Conservation (phyloP, 1,139 yeast genomes). For the Kodamaea fungicola region DNA sequence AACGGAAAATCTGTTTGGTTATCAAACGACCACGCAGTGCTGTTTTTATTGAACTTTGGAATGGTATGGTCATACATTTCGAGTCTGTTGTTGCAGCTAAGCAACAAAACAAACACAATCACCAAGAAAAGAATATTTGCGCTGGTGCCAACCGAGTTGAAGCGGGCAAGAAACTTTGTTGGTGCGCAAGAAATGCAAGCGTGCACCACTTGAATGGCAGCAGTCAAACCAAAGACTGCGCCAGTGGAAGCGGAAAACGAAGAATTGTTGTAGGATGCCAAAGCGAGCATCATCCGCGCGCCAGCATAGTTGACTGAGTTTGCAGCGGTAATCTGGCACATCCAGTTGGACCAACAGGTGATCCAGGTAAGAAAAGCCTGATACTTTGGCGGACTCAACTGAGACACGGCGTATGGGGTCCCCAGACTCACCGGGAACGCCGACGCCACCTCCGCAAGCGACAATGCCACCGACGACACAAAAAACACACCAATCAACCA, state of each 20-base stretch:
- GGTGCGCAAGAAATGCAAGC: slow-evolving; percentile 48
- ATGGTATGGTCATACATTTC: slow-evolving; percentile 12
- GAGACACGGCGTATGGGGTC: slow-evolving; percentile 48
- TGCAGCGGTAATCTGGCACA: slow-evolving; percentile 54
- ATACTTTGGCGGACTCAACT: slow-evolving; percentile 51
- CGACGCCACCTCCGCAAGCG: slow-evolving; percentile 46
- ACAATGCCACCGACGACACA: slow-evolving; percentile 48
- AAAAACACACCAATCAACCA: slow-evolving; percentile 52
- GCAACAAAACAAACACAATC: slow-evolving; percentile 54
- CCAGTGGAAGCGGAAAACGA: slow-evolving; percentile 18
- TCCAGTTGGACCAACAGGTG: slow-evolving; percentile 33
- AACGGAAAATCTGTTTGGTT: slow-evolving; percentile 68
- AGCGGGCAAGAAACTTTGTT: slow-evolving; percentile 55
- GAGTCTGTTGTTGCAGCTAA: slow-evolving; percentile 50
- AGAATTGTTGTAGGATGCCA: slow-evolving; percentile 30
- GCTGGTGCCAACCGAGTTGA: slow-evolving; percentile 52
- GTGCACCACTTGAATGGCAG: slow-evolving; percentile 51
- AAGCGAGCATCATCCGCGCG: slow-evolving; percentile 59
- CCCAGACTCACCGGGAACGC: slow-evolving; percentile 51
- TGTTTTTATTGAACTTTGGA: slow-evolving; percentile 47
- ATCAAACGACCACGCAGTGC: slow-evolving; percentile 52
- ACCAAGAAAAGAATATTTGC: slow-evolving; percentile 50
- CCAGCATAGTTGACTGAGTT: slow-evolving; percentile 64
- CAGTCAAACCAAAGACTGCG: slow-evolving; percentile 20
- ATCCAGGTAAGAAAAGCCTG: slow-evolving; percentile 49